Conservation (phyloP, 805 yeast genomes). For the Wickerhamomyces canadensis region DNA sequence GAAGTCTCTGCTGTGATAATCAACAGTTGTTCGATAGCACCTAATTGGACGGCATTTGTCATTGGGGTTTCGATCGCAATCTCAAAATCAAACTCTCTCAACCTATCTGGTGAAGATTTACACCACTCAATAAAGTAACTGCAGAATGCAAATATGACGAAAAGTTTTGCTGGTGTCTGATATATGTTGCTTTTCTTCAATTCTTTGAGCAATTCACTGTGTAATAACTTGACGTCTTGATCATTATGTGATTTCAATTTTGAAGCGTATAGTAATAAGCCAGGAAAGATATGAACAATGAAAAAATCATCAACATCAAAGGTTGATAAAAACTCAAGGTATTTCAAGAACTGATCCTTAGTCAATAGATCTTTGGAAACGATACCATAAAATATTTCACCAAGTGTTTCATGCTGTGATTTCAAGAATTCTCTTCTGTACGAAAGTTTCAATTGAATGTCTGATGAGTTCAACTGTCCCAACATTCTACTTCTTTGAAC, state of each 20-base stretch:
- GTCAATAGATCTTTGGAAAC: conserved; percentile 32
- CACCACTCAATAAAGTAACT: conserved; percentile 66
- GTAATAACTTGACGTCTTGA: conserved; percentile 32
- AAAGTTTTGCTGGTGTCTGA: conserved; percentile 41
- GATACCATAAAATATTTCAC: conserved; percentile 56
- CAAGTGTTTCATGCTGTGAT: conserved; percentile 64
- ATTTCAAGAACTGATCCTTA: conserved; percentile 30
- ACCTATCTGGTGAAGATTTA: conserved; percentile 40
- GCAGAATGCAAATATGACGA: conserved; percentile 45
- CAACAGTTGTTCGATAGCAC: conserved; percentile 67
- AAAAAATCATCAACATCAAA: conserved; percentile 59
- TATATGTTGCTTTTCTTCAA: conserved; percentile 37
- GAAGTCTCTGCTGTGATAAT: conserved; percentile 56
- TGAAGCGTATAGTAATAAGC: conserved; percentile 41
- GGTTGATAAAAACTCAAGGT: conserved; percentile 41
- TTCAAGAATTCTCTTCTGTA: conserved; percentile 60
- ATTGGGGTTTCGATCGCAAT: conserved; percentile 54
- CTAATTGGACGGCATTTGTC: conserved; percentile 51
- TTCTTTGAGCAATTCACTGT: conserved; percentile 31
- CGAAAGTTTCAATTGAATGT: conserved; percentile 42
- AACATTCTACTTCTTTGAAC: conserved; percentile 48
- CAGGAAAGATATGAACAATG: conserved; percentile 59
- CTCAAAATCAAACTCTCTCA: conserved; percentile 45
- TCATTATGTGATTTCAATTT: conserved; percentile 31
- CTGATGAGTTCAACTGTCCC: conserved; percentile 40